Base-by-base conservation (phyloP, 225 moss, liverwort and hornwort genomes). In the Thuidium tamariscinum region DNA sequence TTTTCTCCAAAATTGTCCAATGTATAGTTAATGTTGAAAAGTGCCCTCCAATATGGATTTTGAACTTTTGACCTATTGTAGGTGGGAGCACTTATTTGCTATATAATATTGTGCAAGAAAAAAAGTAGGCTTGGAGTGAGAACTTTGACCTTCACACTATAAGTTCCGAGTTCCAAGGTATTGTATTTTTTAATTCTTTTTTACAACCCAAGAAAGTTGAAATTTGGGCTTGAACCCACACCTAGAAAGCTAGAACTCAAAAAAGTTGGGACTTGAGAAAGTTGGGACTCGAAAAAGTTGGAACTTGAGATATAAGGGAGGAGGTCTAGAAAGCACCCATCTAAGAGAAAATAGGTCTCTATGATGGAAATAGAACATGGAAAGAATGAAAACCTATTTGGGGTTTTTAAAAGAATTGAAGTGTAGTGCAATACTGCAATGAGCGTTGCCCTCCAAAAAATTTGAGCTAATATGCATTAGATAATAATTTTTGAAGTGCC, bases 31-130 rank as follows among this genome's bases (percentile, higher is more conserved):
- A 74, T 74, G 21, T 13, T 34, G 1, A 34, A 49, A 74, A 34
- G 5, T 74, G 21, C 21, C 12, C 19, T 1, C 2, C 4, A 19
- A 34, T 5, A 3, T 3, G 1, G 1, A 12, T 74, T 74, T 51
- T 74, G 51, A 74, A 34, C 16, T 11, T 13, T 34, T 34, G 7
- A 21, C 13, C 21, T 5, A 51, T 32, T 49, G 13, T n/a, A n/a
- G n/a, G n/a, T n/a, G 3, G 4, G 0, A 2, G 2, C 30, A 21
- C 20, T 49, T 49, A 1, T 1, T 12, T 34, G 34, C 0, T 51
- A 13, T 34, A 34, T 8, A 21, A 8, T 51, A 34, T 21, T 49
- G 20, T 32, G 4, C 1, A 21, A 12, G 7, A 74, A 1, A 13
- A 29, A 30, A 1, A 10, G 2, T 5, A 19, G 7, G 21, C 3